Base-by-base conservation (phyloP, 2,329 filamentous ascomycete genomes). In the Fusarium cicatricum region DNA sequence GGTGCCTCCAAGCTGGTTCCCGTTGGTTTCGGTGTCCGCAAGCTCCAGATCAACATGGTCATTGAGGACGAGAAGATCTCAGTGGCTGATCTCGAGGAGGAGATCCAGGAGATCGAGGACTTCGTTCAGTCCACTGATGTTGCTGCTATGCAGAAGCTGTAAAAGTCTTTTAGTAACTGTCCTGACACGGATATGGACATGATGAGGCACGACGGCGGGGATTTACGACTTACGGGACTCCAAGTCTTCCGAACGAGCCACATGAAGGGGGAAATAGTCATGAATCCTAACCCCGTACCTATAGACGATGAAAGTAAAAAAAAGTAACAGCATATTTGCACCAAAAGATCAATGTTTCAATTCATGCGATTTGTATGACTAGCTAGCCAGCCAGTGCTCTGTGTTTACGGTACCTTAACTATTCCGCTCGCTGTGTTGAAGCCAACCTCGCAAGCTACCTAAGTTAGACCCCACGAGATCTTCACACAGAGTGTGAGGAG, bases 31-130 rank as follows among this genome's bases (percentile, higher is more conserved):
- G 95, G 95, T 85, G 96, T 99, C 85, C 95, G 91, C 86, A 98
- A 98, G 87, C 88, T 99, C 64, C 94, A 98, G 86, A 96, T 99
- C 84, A 98, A 91, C 89, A 80, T 98, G 70, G 92, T 98, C 71
- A 83, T 98, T 66, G 95, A 98, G 85, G 95, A 99, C 77, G 94
- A 98, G 68, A 97, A 97, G 87, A 78, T 99, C 75, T 93, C 91
- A 67, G 77, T 91, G 65, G 86, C 89, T 70, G 94, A 97, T 62
- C 88, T 99, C 69, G 87, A 97, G 85, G 87, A 91, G 75, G 73
- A 90, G 82, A 96, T 98, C 72, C 62, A 75, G 74, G 91, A 85
- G 68, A 85, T 93, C 71, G 95, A 98, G 83, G 95, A 99, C 77
- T 90, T 91, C 78, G 92, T 99, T 74, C 95, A 99, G 87, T 97